Percentiles rank a stretch among this genome's conserved stretches.
Conservation (phyloP, 495 filamentous ascomycete species). For the Penicillium simplicissimum region DNA sequence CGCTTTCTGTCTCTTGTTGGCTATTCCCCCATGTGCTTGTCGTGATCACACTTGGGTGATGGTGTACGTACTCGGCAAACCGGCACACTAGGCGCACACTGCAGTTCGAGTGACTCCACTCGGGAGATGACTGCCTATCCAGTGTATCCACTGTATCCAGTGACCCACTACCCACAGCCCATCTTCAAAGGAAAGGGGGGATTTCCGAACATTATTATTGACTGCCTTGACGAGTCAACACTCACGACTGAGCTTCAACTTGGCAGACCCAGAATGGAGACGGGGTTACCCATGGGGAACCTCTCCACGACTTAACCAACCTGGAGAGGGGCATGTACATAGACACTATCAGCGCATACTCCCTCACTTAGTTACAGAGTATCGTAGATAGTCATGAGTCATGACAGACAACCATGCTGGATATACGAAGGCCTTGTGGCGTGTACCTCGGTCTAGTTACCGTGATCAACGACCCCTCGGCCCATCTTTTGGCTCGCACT, state of each 20-base stretch:
- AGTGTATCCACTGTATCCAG: background rate
- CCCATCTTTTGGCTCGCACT: background rate
- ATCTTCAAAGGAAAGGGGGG: background rate
- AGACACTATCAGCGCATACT: background rate
- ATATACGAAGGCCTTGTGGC: conserved; percentile 1
- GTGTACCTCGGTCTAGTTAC: conserved; percentile 14
- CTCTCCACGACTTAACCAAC: background rate
- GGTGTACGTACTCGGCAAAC: conserved; percentile 34
- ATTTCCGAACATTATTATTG: background rate
- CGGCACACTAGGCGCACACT: conserved; percentile 27
- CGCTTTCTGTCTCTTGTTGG: background rate
- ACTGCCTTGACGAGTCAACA: background rate
- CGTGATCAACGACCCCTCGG: conserved; percentile 9
- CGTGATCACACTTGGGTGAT: background rate
- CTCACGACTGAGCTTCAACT: background rate
- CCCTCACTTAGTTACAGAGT: no score
- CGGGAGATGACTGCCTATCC: background rate
- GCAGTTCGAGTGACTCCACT: background rate
- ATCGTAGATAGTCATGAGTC: background rate
- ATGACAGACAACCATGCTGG: background rate
- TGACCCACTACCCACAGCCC: background rate
- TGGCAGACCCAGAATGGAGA: background rate
- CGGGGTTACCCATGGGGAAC: background rate
- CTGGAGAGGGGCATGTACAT: background rate
- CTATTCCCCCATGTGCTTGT: background rate